Evolutionary conservation across 768 basidiomycete species (phyloP), one percentile per base, ranked within the genome.

Genomic region (Pisolithus albus): DNA sequence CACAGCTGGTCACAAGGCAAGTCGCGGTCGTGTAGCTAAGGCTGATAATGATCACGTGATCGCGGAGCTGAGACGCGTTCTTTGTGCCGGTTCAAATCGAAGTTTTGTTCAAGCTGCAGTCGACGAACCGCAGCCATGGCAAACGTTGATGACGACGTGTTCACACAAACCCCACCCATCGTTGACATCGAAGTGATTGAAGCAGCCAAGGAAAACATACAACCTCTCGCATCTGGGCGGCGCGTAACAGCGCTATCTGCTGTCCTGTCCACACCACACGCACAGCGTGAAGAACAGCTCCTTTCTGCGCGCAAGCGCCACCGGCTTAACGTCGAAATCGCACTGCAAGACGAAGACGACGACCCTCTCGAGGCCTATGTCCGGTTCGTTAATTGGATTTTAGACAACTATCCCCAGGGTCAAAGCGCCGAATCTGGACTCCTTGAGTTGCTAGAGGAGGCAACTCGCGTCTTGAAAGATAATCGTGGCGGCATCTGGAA

Each of bases 331-430:
- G 80, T 88, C 15, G 79, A 85, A 58, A 62, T 87, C 9, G 82
- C 86, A 0, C 60, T 89, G n/a, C 70, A 76, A 52, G 76, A 80
- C 51, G 92, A 92, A 34, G 88, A 91, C 36, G 84, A 85, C 42
- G 85, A 87, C 50, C 83, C 90, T 0, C 74, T 98, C 37, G 92
- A 94, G 55, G 86, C 89, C 1, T 95, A 93, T 60, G 83, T 81
- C 60, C 76, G 78, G 54, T 83, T 97, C 57, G 86, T 98, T 47
- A 79, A 87, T 47, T 98, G 94, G 89, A 93, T 89, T 0, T 71
- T 93, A 40, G 92, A 95, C 65, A 92, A 91, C 66, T 95, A 97
- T 63, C 93, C 95, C 0, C 87, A 96, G 53, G 94, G 93, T 5
- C 86, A 89, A 51, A 88, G 85, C 46, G 85, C 85, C 1, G 87